A percentile compares a stretch with the other conserved stretches of the same genome.
phyloP scores from a whole-genome alignment of 2,329 filamentous ascomycete species.

The Xylariaceae sp. region DNA sequence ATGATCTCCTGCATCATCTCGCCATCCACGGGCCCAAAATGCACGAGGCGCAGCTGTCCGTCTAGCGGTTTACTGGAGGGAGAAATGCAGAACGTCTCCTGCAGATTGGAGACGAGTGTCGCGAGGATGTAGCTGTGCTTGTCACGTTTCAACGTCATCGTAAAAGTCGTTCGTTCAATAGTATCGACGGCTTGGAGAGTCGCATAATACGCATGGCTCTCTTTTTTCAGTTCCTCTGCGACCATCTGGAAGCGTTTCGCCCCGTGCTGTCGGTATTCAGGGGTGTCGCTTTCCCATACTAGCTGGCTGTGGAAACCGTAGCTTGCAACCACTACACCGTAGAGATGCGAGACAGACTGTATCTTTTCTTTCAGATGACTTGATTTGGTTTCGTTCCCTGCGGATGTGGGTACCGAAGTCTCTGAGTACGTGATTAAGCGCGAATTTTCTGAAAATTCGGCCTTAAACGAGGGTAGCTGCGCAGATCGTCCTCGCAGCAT shows the following conservation, averaged over 20 bases:
- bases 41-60: constrained; percentile 63
- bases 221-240: constrained; percentile 64
- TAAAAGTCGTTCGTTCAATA: constrained; percentile 19
- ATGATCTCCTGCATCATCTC: constrained; percentile 72
- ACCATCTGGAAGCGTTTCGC: constrained; percentile 78
- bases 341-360: constrained; percentile 40
- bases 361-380: constrained; percentile 27
- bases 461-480: constrained; percentile 58
- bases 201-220: constrained; percentile 47
- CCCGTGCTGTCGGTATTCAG: constrained; percentile 72
- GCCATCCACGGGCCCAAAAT: constrained; percentile 64
- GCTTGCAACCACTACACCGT: constrained; percentile 79
- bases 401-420: constrained; percentile 11
- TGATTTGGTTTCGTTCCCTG: not conserved
- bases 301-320: constrained; percentile 87
- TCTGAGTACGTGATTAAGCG: constrained; percentile 39
- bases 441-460: constrained; percentile 55
- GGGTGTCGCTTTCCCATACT: constrained; percentile 86
- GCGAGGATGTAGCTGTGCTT: constrained; percentile 72
- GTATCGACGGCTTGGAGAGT: constrained; percentile 33
- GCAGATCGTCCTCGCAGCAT: constrained; percentile 53
- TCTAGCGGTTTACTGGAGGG: constrained; percentile 67
- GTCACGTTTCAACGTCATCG: constrained; percentile 31
- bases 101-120: constrained; percentile 73
- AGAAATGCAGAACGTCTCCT: constrained; percentile 76